Conservation (phyloP, 2,329 filamentous ascomycete species). For the Ascochyta viciae-villosae region DNA sequence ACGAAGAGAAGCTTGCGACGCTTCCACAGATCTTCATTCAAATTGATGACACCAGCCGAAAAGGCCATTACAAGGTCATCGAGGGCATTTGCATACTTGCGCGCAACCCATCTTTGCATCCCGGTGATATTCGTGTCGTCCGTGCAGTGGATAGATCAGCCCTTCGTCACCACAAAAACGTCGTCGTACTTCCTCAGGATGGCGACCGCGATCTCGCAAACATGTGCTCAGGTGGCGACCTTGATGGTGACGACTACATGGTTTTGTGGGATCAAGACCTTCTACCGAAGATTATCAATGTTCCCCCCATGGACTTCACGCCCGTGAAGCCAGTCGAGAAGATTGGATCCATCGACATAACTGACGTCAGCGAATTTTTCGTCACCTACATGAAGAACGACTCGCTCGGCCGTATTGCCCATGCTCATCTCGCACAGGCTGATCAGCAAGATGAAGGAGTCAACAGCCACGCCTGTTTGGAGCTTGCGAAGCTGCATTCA, state of each 20-base stretch:
- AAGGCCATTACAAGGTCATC: constrained; percentile 68
- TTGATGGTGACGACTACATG: constrained; percentile 96
- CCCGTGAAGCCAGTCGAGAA: constrained; percentile 64
- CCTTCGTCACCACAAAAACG: constrained; percentile 80
- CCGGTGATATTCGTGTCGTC: constrained; percentile 89
- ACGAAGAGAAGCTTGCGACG: constrained; percentile 46
- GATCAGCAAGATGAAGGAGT: constrained; percentile 71
- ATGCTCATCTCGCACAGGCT: constrained; percentile 78
- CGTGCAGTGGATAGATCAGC: constrained; percentile 76
- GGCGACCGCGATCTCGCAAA: constrained; percentile 86
- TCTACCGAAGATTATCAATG: constrained; percentile 69
- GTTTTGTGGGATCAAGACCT: constrained; percentile 87
- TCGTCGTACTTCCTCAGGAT: constrained; percentile 83
- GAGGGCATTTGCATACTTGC: constrained; percentile 82
- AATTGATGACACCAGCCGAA: constrained; percentile 66
- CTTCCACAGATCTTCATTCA: constrained; percentile 92
- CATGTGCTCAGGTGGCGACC: constrained; percentile 95
- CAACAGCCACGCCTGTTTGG: constrained; percentile 69
- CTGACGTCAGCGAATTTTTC: constrained; percentile 84
- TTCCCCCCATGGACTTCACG: constrained; percentile 78
- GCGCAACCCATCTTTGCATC: constrained; percentile 91
- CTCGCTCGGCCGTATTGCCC: constrained; percentile 78
- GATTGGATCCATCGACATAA: constrained; percentile 69
- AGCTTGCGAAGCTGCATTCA: constrained; percentile 82
- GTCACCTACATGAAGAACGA: constrained; percentile 94